Conservation (phyloP, 306 rosid species). For the Glycine tomentella region DNA sequence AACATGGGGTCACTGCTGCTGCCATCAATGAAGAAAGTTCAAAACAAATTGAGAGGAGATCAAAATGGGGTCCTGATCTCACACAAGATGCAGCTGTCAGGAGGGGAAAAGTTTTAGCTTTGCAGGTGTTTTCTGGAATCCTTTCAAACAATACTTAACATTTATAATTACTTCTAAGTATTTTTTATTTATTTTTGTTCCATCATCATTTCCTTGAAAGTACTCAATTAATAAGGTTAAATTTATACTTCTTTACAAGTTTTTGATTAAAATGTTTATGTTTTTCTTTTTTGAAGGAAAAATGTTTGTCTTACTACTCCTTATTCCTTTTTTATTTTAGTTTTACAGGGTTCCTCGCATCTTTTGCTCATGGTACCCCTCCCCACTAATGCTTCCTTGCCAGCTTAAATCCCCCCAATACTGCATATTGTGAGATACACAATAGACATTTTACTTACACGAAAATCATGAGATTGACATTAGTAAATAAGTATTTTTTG, state of each 20-base stretch:
- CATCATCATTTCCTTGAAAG: slow-evolving; percentile 27
- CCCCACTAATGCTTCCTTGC: slow-evolving; percentile 9
- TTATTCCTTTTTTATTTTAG: neutral
- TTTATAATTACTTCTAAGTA: neutral
- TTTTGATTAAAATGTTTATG: slow-evolving; percentile 31
- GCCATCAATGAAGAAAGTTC: slow-evolving; percentile 60
- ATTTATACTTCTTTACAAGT: slow-evolving; percentile 16
- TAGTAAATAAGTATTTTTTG: slow-evolving; percentile 1
- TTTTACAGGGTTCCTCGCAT: neutral
- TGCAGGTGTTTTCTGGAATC: slow-evolving; percentile 67
- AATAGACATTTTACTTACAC: slow-evolving; percentile 4
- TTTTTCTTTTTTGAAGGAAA: too few species aligned
- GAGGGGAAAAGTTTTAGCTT: slow-evolving; percentile 80
- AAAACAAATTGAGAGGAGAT: slow-evolving; percentile 69
- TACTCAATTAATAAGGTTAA: slow-evolving; percentile 22
- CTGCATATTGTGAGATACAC: slow-evolving; percentile 9
- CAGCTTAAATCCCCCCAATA: neutral
- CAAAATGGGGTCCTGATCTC: slow-evolving; percentile 89
- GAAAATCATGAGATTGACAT: slow-evolving; percentile 32
- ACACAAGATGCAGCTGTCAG: slow-evolving; percentile 72
- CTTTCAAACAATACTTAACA: slow-evolving; percentile 35
- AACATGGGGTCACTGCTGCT: slow-evolving; percentile 59
- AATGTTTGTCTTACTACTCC: neutral
- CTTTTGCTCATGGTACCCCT: neutral
- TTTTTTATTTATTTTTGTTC: neutral